Evolutionary conservation across 1,139 yeast species (phyloP), one percentile per base, ranked within the genome.

Genomic region (Taphrina flavorubra): DNA sequence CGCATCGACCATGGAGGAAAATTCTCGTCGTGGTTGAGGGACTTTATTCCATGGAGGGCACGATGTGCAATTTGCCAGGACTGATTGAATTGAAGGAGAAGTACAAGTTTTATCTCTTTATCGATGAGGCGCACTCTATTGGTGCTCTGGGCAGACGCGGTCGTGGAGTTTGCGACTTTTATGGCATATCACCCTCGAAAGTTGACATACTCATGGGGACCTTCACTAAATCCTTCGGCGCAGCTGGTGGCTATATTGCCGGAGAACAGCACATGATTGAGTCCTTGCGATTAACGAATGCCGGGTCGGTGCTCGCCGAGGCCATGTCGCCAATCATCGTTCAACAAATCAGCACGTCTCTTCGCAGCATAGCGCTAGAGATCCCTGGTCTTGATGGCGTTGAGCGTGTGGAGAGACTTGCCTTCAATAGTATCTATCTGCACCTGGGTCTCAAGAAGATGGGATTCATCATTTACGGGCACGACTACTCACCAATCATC

Each of bases 41-140:
- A 65, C 83, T 94, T 73, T 94, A 90, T 77, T 90, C 97, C 20
- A 94, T 94, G 99, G 99, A 94, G 80, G 99, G 99, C 74, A 92
- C 96, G 72, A 83, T 92, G 86, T 87, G 92, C 78, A 89, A 94
- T 77, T 82, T 94, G 74, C 97, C 98, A 11, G 84, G 80, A 72
- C 78, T 94, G 66, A 83, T 94, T 53, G 88, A 85, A 74, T 81
- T 94, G 73, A 89, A 90, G 75, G 85, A 90, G 65, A 90, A 89
- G 78, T 94, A 95, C 81, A 92, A 92, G 77, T 89, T 94, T 76
- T 90, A 90, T 77, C 81, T 94, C 70, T 94, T 90, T 77, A 90
- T 95, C 71, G 99, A 94, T 78, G 99, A 94, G 79, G 99, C 99
- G 20, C 99, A 94, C 78, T 92, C 98, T 3, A 89, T 95, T 76